These are phyloP conservation scores for Haematococcus lacustris DNA, from an alignment of 139 green algal species.

Conservation along the genomic window DNA sequence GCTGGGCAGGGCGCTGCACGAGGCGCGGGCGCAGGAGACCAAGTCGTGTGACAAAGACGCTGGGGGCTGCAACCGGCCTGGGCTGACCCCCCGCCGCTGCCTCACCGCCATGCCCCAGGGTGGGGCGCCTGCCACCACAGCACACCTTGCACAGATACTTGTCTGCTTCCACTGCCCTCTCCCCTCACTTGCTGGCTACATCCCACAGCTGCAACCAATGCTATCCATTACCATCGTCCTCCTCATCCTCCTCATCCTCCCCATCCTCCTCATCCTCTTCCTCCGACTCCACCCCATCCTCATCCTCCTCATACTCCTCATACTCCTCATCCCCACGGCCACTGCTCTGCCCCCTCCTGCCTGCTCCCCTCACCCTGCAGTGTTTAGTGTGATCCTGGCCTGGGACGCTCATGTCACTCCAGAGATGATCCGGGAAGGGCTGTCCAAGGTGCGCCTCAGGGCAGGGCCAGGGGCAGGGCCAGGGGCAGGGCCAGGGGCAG, in stretches of 20 bases:
- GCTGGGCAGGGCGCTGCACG: not conserved
- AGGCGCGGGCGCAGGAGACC: slow-evolving; percentile 13
- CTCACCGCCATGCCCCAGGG: slow-evolving; percentile 5
- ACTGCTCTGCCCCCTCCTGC: not conserved
- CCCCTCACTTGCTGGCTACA: too few species aligned
- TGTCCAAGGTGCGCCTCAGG: slow-evolving; percentile 22
- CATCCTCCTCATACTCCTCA: too few species aligned
- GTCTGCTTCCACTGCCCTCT: not conserved
- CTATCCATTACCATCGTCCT: too few species aligned
- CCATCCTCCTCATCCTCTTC: too few species aligned
- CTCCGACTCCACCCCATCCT: too few species aligned
- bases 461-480: too few species aligned
- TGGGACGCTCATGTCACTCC: slow-evolving; percentile 46
- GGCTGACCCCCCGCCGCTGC: slow-evolving; percentile 3
- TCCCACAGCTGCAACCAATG: too few species aligned
- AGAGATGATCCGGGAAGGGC: slow-evolving; percentile 27
- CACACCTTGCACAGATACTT: not conserved
- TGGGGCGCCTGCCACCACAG: not conserved
- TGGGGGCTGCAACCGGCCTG: slow-evolving; percentile 31
- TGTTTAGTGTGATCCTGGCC: slow-evolving; percentile 60
- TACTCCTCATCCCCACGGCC: not conserved
- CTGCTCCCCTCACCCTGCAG: slow-evolving; percentile 2
- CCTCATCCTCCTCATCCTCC: too few species aligned
- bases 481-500: too few species aligned
- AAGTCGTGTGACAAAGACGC: slow-evolving; percentile 60